phyloP scores from a whole-genome alignment of 106 monocot species.

The Gastrodia elata region DNA sequence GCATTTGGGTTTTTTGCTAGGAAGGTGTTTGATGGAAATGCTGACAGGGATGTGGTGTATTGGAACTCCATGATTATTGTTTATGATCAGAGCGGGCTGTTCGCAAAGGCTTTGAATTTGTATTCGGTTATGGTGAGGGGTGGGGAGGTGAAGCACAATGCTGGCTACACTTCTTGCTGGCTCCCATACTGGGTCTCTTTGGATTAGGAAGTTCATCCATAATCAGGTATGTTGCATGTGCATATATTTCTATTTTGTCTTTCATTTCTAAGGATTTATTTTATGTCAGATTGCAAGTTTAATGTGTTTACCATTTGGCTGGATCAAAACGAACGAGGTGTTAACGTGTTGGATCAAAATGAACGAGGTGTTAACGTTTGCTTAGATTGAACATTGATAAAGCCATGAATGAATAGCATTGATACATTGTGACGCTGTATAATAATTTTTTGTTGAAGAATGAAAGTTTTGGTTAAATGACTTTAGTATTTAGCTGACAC shows the following conservation, averaged over 20 bases:
- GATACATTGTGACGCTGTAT: too few species aligned
- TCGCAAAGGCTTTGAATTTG: slow-evolving; percentile 41
- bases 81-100: slow-evolving; percentile 56
- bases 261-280: too few species aligned
- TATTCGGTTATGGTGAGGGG: slow-evolving; percentile 35
- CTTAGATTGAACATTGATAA: too few species aligned
- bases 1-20: slow-evolving; percentile 31
- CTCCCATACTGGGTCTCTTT: slow-evolving; percentile 58
- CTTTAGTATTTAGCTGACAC: too few species aligned
- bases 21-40: slow-evolving; percentile 62
- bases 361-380: too few species aligned
- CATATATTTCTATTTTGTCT: neutral
- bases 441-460: too few species aligned
- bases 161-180: slow-evolving; percentile 57
- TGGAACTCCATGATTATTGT: slow-evolving; percentile 84
- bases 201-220: slow-evolving; percentile 60
- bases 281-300: too few species aligned
- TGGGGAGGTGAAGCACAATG: slow-evolving; percentile 21
- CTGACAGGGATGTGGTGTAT: slow-evolving; percentile 52
- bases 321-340: too few species aligned
- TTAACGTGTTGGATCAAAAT: too few species aligned
- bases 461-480: too few species aligned
- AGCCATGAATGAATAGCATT: too few species aligned
- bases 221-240: slow-evolving; percentile 34
- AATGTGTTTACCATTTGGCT: too few species aligned